Evolutionary conservation across 495 filamentous ascomycete species (phyloP).

Genomic region (Penicillium pancosmium): DNA sequence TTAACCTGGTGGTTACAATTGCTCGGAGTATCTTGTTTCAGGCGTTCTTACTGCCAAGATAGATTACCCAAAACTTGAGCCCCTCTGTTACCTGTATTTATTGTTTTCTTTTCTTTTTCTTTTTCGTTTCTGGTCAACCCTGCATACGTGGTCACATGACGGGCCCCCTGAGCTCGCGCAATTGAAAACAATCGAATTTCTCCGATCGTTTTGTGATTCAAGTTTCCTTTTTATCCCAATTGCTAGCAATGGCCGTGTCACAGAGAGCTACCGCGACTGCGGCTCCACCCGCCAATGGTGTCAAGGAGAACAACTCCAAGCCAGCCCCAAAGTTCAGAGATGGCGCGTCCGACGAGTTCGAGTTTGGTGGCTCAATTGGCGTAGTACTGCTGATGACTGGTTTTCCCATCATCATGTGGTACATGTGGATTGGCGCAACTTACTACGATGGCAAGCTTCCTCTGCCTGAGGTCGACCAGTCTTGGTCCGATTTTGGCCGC

Average conservation of each 20-base stretch:
- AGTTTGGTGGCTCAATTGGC: slow-evolving; percentile 86
- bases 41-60: not conserved
- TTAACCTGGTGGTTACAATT: not conserved
- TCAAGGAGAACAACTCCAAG: not conserved
- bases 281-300: not conserved
- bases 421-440: slow-evolving; percentile 94
- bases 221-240: not conserved
- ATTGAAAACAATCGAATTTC: slow-evolving; percentile 1
- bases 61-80: not conserved
- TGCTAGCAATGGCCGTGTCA: not conserved
- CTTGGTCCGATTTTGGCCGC: slow-evolving; percentile 60
- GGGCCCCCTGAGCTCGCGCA: not conserved
- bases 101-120: not conserved
- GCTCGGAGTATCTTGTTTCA: not conserved
- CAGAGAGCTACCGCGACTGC: not conserved
- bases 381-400: slow-evolving; percentile 74
- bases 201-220: not conserved
- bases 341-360: slow-evolving; percentile 46
- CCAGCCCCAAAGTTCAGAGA: not conserved
- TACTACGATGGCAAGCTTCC: slow-evolving; percentile 85
- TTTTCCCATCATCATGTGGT: slow-evolving; percentile 92
- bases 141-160: slow-evolving; percentile 1
- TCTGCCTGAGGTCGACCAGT: slow-evolving; percentile 59
- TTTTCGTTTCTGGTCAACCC: not conserved
- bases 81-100: not conserved